Conservation (phyloP, 768 basidiomycete species). For the Collybia sp. region DNA sequence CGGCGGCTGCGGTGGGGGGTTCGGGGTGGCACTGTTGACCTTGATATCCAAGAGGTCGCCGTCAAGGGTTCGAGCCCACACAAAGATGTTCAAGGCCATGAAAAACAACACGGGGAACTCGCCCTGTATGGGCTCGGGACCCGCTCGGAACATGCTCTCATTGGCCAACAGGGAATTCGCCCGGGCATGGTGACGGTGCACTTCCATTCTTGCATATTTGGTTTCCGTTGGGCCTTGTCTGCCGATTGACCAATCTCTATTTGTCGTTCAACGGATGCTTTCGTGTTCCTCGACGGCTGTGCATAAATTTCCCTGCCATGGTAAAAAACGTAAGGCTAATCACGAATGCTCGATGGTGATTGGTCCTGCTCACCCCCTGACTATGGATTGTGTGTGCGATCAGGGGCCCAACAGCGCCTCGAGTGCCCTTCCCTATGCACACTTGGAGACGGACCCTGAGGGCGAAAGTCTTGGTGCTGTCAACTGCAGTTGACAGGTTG, state of each 20-base stretch:
- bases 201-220: conserved; percentile 3
- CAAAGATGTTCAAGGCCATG: conserved; percentile 71
- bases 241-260: too few species aligned
- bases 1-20: conserved; percentile 20
- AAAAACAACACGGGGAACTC: conserved; percentile 78
- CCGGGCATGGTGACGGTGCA: conserved; percentile 43
- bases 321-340: conserved; percentile 3
- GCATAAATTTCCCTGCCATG: neutral
- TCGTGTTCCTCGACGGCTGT: too few species aligned
- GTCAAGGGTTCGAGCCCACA: conserved; percentile 60
- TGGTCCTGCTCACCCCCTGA: too few species aligned
- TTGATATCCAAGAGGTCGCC: conserved; percentile 68
- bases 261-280: too few species aligned
- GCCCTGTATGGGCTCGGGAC: neutral
- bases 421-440: too few species aligned
- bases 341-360: conserved; percentile 1
- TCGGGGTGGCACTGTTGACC: conserved; percentile 50
- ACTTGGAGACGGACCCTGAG: too few species aligned
- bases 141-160: neutral
- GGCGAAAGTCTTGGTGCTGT: too few species aligned
- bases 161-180: conserved; percentile 19
- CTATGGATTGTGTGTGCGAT: too few species aligned
- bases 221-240: too few species aligned
- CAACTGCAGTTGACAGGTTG: too few species aligned
- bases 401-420: too few species aligned